Evolutionary conservation across 2,329 filamentous ascomycete genomes (phyloP).

Genomic region (Sarocladium brachiariae): DNA sequence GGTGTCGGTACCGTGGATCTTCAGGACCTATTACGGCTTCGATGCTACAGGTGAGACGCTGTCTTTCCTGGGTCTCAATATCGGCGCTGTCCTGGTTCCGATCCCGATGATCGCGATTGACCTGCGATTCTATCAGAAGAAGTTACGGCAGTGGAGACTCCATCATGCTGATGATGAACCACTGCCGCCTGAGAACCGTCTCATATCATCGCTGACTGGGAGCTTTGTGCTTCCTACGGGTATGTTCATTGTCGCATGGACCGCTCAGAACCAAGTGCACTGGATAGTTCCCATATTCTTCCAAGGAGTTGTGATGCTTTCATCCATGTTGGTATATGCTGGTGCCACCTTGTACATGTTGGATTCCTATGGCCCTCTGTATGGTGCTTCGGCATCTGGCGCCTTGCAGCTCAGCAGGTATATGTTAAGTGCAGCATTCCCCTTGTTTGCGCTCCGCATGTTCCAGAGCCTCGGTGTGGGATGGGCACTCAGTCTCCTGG

Average conservation of each 20-base stretch:
- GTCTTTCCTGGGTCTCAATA: slow-evolving; percentile 60
- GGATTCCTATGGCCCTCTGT: slow-evolving; percentile 21
- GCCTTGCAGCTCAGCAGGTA: slow-evolving; percentile 30
- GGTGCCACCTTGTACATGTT: slow-evolving; percentile 22
- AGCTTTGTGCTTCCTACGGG: slow-evolving; percentile 55
- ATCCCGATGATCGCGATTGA: slow-evolving; percentile 37
- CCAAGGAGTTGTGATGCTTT: slow-evolving; percentile 20
- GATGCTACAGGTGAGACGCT: slow-evolving; percentile 51
- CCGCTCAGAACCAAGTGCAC: slow-evolving; percentile 23
- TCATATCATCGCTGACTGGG: slow-evolving; percentile 56
- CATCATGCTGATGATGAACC: slow-evolving; percentile 44
- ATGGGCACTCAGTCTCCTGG: slow-evolving; percentile 37
- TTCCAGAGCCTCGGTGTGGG: slow-evolving; percentile 32
- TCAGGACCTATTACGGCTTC: slow-evolving; percentile 53
- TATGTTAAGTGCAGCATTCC: slow-evolving; percentile 54
- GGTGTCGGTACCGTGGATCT: slow-evolving; percentile 59
- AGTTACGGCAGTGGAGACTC: slow-evolving; percentile 40
- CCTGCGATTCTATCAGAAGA: slow-evolving; percentile 47
- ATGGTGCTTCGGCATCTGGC: slow-evolving; percentile 21
- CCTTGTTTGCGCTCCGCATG: slow-evolving; percentile 30
- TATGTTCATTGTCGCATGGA: slow-evolving; percentile 66
- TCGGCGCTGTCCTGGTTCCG: slow-evolving; percentile 54
- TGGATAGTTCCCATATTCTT: slow-evolving; percentile 20
- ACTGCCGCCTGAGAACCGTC: slow-evolving; percentile 55
- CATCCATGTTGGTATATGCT: slow-evolving; percentile 21